Evolutionary conservation across 2,329 filamentous ascomycete genomes (phyloP), one percentile per base, ranked within the genome.

Genomic region (Sordariomycetes sp.): DNA sequence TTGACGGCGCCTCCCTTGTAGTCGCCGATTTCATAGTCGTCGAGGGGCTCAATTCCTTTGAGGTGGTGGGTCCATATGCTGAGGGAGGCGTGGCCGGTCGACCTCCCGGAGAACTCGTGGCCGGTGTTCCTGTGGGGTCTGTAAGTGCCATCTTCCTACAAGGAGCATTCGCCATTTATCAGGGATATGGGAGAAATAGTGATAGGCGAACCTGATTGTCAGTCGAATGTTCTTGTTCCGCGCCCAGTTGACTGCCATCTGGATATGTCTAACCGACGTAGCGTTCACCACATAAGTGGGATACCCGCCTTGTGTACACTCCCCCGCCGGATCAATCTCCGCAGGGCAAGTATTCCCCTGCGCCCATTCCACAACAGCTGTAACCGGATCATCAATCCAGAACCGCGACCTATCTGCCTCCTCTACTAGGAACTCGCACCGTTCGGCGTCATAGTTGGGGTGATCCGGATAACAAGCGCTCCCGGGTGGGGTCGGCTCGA

Each of bases 401-500:
- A 37, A 37, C 7, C 35, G 35, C 7, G 35, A 37, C 7, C 35
- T 7, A 14, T 14, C 7, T 7, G 35, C 35, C 50, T 66, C 59
- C 12, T 58, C 61, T 59, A 69, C 63, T 16, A 80, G 64, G 2
- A 60, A 64, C 1, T 65, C 59, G 64, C 80, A 83, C 32, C 64
- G 68, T 4, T 64, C 65, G 7, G 70, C 71, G 64, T 82, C 67
- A 63, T 78, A 81, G 24, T 62, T 63, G 8, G 67, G 70, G 34
- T 73, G 68, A 62, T 37, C 35, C 35, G 35, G 35, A 37, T 85
- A 81, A 64, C 82, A 86, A 0, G 75, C 69, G 2, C 74, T 66
- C 0, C 73, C 82, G 2, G 83, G 64, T 0, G 82, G 82, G 2
- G 76, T 68, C 0, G 78, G 82, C 16, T 74, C 71, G 51, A 85